These are phyloP conservation scores for Aschersonia sp. DNA, from an alignment of 2,329 filamentous ascomycete species.

Conservation along the genomic window DNA sequence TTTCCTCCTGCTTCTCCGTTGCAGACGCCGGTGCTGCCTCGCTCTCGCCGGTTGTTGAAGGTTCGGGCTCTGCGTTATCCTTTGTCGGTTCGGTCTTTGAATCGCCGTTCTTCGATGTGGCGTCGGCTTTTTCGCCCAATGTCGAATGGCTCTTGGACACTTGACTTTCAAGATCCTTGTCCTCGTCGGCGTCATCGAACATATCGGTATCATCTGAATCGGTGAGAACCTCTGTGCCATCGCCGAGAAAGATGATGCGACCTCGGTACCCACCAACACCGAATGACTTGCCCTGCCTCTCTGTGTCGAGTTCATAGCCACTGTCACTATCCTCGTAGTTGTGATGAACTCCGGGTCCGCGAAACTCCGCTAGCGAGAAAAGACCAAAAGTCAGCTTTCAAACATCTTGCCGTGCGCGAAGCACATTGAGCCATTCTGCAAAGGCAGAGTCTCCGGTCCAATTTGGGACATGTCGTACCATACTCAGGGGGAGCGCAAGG, in stretches of 20 bases:
- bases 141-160: conserved; percentile 44
- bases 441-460: not conserved
- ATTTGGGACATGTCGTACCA: conserved; percentile 55
- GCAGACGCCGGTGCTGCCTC: not conserved
- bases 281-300: conserved; percentile 48
- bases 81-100: conserved; percentile 5
- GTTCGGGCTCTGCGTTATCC: conserved; percentile 4
- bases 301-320: conserved; percentile 62
- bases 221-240: conserved; percentile 84
- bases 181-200: conserved; percentile 78
- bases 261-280: conserved; percentile 60
- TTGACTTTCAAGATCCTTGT: conserved; percentile 75
- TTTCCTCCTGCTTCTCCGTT: conserved; percentile 9
- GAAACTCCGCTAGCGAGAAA: conserved; percentile 56
- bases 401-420: not conserved
- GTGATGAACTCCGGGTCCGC: conserved; percentile 68
- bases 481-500: conserved; percentile 98
- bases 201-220: conserved; percentile 85
- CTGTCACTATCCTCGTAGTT: conserved; percentile 70
- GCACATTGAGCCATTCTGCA: not conserved
- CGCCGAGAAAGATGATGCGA: conserved; percentile 86
- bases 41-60: conserved; percentile 2
- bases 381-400: conserved; percentile 11
- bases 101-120: conserved; percentile 7
- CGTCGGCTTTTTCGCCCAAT: conserved; percentile 10